Percentiles rank a stretch among this genome's conserved stretches.
phyloP scores from a whole-genome alignment of 352 stramenopile species.

The Phytophthora fragariae region DNA sequence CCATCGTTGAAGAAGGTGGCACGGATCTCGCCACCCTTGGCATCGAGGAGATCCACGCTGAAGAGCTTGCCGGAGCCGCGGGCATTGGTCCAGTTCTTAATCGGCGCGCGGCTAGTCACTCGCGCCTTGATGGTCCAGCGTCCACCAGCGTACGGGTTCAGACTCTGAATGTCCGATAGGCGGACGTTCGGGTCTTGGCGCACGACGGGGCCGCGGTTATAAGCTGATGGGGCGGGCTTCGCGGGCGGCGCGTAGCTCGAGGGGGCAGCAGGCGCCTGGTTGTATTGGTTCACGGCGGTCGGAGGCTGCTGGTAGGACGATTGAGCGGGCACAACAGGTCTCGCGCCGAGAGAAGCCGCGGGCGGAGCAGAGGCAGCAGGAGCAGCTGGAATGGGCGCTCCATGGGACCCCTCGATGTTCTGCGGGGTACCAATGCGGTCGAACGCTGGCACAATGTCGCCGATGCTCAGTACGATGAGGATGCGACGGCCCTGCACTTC shows the following conservation, averaged over 20 bases:
- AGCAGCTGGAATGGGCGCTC: conserved; percentile 33
- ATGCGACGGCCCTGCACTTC: conserved; percentile 86
- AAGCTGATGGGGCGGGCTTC: conserved; percentile 44
- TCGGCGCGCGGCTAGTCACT: conserved; percentile 92
- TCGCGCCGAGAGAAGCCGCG: conserved; percentile 39
- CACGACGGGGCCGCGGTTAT: conserved; percentile 83
- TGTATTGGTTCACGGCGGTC: conserved; percentile 36
- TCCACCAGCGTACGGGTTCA: conserved; percentile 95
- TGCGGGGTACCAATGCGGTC: conserved; percentile 82
- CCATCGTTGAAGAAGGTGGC: conserved; percentile 99
- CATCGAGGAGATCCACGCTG: conserved; percentile 96
- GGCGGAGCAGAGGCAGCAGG: conserved; percentile 34
- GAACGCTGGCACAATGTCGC: conserved; percentile 75
- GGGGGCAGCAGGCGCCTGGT: conserved; percentile 31
- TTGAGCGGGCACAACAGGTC: conserved; percentile 32
- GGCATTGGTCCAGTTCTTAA: conserved; percentile 97
- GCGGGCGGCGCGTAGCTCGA: conserved; percentile 38
- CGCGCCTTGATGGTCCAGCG: conserved; percentile 98
- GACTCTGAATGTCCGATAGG: conserved; percentile 83
- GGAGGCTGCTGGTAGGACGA: conserved; percentile 50
- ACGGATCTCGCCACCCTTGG: conserved; percentile 95
- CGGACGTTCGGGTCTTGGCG: conserved; percentile 86
- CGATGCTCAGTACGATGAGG: conserved; percentile 85
- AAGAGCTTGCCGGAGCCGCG: conserved; percentile 97
- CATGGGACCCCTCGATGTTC: conserved; percentile 79